phyloP scores from a whole-genome alignment of 441 rosid genomes.

The Breynia disticha region DNA sequence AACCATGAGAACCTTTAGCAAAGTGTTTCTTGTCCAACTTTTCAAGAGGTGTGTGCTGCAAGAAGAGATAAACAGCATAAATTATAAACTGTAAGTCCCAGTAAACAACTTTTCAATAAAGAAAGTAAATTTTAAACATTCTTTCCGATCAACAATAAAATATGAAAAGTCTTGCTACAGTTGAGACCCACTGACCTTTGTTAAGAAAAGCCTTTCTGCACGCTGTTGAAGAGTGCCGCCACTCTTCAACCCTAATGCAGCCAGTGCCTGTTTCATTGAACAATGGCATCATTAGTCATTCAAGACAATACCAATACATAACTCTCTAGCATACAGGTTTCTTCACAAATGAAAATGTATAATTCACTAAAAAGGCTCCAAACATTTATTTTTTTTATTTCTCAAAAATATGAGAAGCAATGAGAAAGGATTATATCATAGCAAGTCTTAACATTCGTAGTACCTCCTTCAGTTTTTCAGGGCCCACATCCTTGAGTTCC shows the following conservation, averaged over 20 bases:
- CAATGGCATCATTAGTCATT: background rate
- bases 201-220: constrained; percentile 91
- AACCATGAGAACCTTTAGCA: constrained; percentile 47
- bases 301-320: background rate
- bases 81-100: no score
- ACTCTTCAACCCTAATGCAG: constrained; percentile 82
- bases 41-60: constrained; percentile 73
- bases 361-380: no score
- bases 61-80: constrained; percentile 6
- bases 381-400: no score
- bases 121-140: no score
- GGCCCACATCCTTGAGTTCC: constrained; percentile 83
- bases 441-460: background rate
- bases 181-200: constrained; percentile 40
- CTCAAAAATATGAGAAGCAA: background rate
- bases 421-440: background rate
- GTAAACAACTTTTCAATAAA: no score
- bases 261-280: constrained; percentile 46
- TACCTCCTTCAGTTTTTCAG: constrained; percentile 89
- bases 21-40: constrained; percentile 87
- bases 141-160: background rate
- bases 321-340: background rate
- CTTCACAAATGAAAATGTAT: no score
- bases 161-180: background rate
- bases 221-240: constrained; percentile 95